A percentile compares a stretch with the other conserved stretches of the same genome.
Conservation (phyloP, 2,329 filamentous ascomycete species). For the Tolypocladium pustulatum region DNA sequence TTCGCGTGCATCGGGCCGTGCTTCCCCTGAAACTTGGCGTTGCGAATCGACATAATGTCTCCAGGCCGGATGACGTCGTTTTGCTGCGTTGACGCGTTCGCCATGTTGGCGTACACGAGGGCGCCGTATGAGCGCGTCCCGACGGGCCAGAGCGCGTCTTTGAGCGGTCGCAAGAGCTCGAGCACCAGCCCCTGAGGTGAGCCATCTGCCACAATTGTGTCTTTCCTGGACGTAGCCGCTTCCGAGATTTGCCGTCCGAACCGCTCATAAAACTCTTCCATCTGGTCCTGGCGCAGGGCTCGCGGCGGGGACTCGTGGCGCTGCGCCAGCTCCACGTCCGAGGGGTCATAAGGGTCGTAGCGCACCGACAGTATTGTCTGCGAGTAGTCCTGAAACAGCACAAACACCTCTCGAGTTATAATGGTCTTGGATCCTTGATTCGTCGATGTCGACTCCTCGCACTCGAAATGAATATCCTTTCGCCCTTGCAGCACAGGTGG, state of each 20-base stretch:
- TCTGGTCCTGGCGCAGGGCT: slow-evolving; percentile 78
- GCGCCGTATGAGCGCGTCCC: slow-evolving; percentile 87
- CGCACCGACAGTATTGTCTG: slow-evolving; percentile 78
- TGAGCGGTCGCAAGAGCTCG: slow-evolving; percentile 65
- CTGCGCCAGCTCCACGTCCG: slow-evolving; percentile 69
- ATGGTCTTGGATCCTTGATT: slow-evolving; percentile 60
- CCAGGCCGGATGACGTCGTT: slow-evolving; percentile 88
- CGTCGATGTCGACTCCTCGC: slow-evolving; percentile 63
- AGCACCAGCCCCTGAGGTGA: slow-evolving; percentile 67
- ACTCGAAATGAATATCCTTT: slow-evolving; percentile 73
- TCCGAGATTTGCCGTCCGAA: slow-evolving; percentile 73
- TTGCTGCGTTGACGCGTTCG: slow-evolving; percentile 83
- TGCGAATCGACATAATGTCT: slow-evolving; percentile 87
- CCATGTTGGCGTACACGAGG: slow-evolving; percentile 87
- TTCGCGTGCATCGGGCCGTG: slow-evolving; percentile 93
- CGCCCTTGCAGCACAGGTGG: slow-evolving; percentile 76
- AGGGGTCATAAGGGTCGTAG: slow-evolving; percentile 65
- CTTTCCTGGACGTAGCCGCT: slow-evolving; percentile 60
- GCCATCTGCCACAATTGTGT: slow-evolving; percentile 74
- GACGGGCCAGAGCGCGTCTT: slow-evolving; percentile 67
- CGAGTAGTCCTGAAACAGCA: slow-evolving; percentile 94
- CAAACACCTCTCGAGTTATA: slow-evolving; percentile 69
- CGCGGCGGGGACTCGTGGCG: slow-evolving; percentile 77
- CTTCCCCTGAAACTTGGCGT: slow-evolving; percentile 90
- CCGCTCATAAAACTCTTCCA: slow-evolving; percentile 73